Evolutionary conservation across 2,329 filamentous ascomycete genomes (phyloP), one percentile per base, ranked within the genome.

Genomic region (Trichoderma arundinaceum): DNA sequence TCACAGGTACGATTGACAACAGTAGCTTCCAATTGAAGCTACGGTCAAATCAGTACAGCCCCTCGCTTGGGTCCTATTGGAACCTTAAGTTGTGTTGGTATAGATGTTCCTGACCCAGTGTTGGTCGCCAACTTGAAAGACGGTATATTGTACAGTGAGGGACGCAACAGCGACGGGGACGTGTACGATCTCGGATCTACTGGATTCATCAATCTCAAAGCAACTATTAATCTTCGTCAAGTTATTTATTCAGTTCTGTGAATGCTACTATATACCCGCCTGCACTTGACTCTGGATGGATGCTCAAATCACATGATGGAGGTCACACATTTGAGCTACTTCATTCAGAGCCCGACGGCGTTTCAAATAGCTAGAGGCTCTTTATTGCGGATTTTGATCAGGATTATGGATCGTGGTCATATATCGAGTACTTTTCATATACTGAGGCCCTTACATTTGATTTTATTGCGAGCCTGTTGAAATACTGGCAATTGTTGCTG

Each of bases 241-340:
- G 22, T 8, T 51, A 51, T 51, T 33, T 32, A 33, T 51, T 32
- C 13, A 51, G 48, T 28, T 51, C 33, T 72, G 6, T 79, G 75
- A 0, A 77, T 75, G 71, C 22, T 28, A 28, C 22, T 28, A 28
- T 28, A 3, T 28, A 28, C 22, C 22, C 22, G 22, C 22, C 22
- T 28, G 22, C 22, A 28, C 22, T 28, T 4, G 22, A 28, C 22
- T 28, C 22, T 28, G 22, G 22, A 28, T 28, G 22, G 22, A 4
- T 28, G 22, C 22, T 28, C 22, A 28, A 28, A 3, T 28, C 22
- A 28, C 2, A 28, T 28, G 22, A 28, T 28, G 22, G 22, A 28
- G 22, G 22, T 28, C 2, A 28, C 22, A 3, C 4, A 28, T 28
- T 28, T 28, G 22, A 28, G 22, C 22, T 28, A 28, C 22, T 28